Conservation (phyloP, 805 yeast species). For the Wickerhamiella siamensis region DNA sequence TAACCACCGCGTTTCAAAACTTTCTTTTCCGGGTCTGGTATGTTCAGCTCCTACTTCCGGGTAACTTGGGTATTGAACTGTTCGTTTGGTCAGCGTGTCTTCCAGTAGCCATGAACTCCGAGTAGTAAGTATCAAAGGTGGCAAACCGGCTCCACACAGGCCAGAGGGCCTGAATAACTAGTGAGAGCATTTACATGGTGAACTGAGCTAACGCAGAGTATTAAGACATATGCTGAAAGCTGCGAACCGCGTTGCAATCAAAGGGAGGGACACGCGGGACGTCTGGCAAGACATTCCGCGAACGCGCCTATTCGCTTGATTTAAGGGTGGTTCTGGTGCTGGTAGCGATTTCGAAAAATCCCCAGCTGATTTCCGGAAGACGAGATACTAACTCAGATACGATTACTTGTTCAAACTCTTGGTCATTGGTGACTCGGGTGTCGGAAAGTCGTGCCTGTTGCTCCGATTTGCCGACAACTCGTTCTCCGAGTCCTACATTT, state of each 20-base stretch:
- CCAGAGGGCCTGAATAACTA: background rate
- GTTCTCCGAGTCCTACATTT: conserved; percentile 89
- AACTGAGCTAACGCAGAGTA: conserved; percentile 3
- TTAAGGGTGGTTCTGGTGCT: too few relatives aligned
- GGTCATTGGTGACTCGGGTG: conserved; percentile 97
- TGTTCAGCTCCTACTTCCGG: too few relatives aligned
- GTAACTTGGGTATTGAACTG: background rate
- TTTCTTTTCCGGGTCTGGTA: too few relatives aligned
- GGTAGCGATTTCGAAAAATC: too few relatives aligned
- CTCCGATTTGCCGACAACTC: conserved; percentile 95
- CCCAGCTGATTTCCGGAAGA: too few relatives aligned
- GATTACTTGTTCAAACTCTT: conserved; percentile 90
- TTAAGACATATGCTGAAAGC: background rate
- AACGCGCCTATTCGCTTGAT: too few relatives aligned
- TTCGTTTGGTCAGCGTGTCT: conserved; percentile 2
- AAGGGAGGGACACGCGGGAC: too few relatives aligned
- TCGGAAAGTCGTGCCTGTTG: conserved; percentile 90
- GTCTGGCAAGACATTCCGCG: too few relatives aligned
- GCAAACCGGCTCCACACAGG: background rate
- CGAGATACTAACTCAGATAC: conserved; percentile 47
- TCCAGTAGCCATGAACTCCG: conserved; percentile 4
- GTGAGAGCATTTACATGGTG: too few relatives aligned
- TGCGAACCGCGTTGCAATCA: too few relatives aligned
- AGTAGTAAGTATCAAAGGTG: conserved; percentile 5
- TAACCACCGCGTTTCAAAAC: too few relatives aligned